Evolutionary conservation across 768 basidiomycete genomes (phyloP), one percentile per base, ranked within the genome.

Genomic region (Lyophyllum shimeji): DNA sequence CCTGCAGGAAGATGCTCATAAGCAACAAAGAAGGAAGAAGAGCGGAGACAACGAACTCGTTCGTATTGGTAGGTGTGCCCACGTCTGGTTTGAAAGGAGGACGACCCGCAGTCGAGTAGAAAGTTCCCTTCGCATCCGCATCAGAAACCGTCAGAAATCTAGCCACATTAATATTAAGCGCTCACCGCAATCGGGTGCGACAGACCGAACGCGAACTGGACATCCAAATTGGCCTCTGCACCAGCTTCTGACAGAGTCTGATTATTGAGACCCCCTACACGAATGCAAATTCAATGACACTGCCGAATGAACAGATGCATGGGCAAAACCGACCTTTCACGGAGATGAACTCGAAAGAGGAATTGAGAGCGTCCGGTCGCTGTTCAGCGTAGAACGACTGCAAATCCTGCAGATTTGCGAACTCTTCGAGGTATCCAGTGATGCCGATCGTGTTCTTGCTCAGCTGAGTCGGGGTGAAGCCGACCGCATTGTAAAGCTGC

Each of bases 161-260:
- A n/a, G 23, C 7, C n/a, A 47, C 3, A 23, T n/a, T n/a, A n/a
- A n/a, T n/a, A 21, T 27, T 18, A 23, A 7, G 23, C 21, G 56
- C 60, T 53, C 49, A 76, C 76, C 1, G 82, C 78, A 17, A 81
- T 83, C 0, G 87, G 87, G 64, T 77, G 77, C 2, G 82, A 76
- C 18, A 89, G 58, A 4, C 87, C 87, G 52, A 79, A 82, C 0
- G 78, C 83, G 62, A 81, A 86, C 61, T 88, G 83, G 3, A 79
- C 76, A 58, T 88, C 86, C 23, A 89, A 70, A 56, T 84, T 75
- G 3, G 86, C 88, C 66, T 90, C 88, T 2, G 57, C 64, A 7
- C 85, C 86, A n/a, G 86, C 81, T 21, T 70, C 71, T 0, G 64
- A 64, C 9, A 70, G 50, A 25, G 60, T 79, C 64, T 89, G 86